Base-by-base conservation (phyloP, 176 grass and related monocot species). In the Musa beccarii region DNA sequence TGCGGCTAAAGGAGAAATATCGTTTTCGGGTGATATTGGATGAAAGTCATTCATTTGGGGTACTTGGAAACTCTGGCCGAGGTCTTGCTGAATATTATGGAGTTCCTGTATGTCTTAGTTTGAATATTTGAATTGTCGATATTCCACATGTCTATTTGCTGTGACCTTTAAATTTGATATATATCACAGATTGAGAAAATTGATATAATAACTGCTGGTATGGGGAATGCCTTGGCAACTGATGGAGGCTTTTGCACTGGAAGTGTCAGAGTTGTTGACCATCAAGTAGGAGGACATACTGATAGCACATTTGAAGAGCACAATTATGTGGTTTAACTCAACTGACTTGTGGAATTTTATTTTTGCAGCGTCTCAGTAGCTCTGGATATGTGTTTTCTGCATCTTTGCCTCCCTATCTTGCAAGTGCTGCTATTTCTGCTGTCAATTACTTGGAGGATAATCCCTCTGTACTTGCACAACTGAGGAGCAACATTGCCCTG, bases 201-300 rank as follows among this genome's bases (percentile, higher is more conserved):
- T 82, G 94, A 93, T 83, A 97, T 93, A 73, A 97, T 93, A 71
- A 97, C 94, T 75, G 94, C 94, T 78, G 90, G 94, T 75, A 97
- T 97, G 94, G 94, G 94, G 78, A 97, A 97, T 85, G 88, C 94
- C 50, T 72, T 93, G 68, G 94, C 90, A 54, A 97, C 86, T 64
- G 90, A 97, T 75, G 94, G 94, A 71, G 94, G 94, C 20, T 97
- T 97, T 80, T 97, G 94, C 83, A 91, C 90, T 59, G 90, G 90
- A 87, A 93, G 84, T 81, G 81, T 79, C 69, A 90, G 90, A 87
- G 94, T 97, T 82, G 94, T 97, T 79, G 94, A 97, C 85, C 94
- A 97, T 81, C 90, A 97, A 85, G 94, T 93, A 89, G 21, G 78
- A 84, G 69, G 84, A 72, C 79, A 10, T 64, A 59, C 14, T 59